phyloP scores from a whole-genome alignment of 2,329 filamentous ascomycete genomes.

The Epichloe glyceriae region DNA sequence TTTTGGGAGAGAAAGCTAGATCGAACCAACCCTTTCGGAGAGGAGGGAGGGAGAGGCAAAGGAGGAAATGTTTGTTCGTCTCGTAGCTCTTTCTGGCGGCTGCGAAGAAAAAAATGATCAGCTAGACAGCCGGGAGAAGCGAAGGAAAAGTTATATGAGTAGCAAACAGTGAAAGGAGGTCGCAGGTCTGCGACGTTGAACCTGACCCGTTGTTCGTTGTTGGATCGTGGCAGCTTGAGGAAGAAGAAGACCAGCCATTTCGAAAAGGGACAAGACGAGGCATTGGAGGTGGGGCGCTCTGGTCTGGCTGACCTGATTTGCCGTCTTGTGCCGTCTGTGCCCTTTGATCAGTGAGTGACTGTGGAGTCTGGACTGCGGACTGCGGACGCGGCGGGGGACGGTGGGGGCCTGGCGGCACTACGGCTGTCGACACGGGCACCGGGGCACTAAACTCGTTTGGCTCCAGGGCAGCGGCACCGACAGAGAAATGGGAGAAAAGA shows the following conservation, averaged over 20 bases:
- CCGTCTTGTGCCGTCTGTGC: too few species aligned
- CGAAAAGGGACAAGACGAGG: neutral
- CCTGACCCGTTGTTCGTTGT: neutral
- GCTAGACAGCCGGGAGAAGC: neutral
- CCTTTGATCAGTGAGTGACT: too few species aligned
- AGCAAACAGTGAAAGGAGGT: too few species aligned
- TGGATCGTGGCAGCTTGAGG: neutral
- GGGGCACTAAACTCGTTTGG: neutral
- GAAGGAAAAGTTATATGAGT: neutral
- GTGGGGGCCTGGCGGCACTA: too few species aligned
- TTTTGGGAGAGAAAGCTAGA: neutral
- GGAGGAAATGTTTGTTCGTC: neutral
- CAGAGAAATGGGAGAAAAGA: neutral
- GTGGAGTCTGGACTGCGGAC: too few species aligned
- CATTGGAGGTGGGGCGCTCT: neutral
- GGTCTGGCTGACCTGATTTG: too few species aligned
- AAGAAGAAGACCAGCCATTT: neutral
- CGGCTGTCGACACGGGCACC: neutral
- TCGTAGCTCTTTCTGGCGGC: neutral
- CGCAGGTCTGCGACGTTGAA: neutral
- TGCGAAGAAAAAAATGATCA: neutral
- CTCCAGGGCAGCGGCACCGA: too few species aligned
- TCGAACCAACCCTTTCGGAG: conserved; percentile 1
- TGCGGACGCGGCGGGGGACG: too few species aligned
- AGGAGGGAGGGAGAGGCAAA: neutral